phyloP scores from a whole-genome alignment of 31 red algal species.

The Endocladia muricata region DNA sequence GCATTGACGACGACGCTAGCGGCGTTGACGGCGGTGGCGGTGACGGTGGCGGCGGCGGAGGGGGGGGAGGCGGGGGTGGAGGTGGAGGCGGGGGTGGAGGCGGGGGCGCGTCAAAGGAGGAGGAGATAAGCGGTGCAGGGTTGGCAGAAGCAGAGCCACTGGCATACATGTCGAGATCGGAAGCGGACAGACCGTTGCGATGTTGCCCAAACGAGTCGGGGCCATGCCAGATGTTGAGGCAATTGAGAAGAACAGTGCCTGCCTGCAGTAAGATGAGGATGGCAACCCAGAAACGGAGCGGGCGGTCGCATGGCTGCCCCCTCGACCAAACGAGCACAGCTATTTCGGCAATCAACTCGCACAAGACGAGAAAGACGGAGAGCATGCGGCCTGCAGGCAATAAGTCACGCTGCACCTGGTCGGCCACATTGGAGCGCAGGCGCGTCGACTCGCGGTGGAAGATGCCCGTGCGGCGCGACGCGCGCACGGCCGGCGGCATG shows the following conservation, averaged over 20 bases:
- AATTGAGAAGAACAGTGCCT: conserved; percentile 59
- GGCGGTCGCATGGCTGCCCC: conserved; percentile 67
- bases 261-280: conserved; percentile 78
- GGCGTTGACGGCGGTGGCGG: not conserved
- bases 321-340: conserved; percentile 49
- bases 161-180: conserved; percentile 53
- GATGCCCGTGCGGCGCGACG: conserved; percentile 58
- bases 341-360: conserved; percentile 79
- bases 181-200: conserved; percentile 40
- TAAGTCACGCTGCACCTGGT: conserved; percentile 84
- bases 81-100: not conserved
- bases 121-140: not conserved
- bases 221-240: conserved; percentile 41
- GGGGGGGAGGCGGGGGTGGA: too few relatives aligned
- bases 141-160: conserved; percentile 4
- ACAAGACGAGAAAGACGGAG: conserved; percentile 65
- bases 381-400: conserved; percentile 82
- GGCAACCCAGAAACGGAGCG: conserved; percentile 79
- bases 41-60: not conserved
- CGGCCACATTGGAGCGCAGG: conserved; percentile 84
- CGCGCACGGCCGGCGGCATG: conserved; percentile 30
- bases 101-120: not conserved
- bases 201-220: conserved; percentile 36
- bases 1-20: not conserved
- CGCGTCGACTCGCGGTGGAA: conserved; percentile 71